A percentile compares a stretch with the other conserved stretches of the same genome.
These are phyloP conservation scores for Nakazawaea ambrosiae DNA, from an alignment of 805 yeast genomes.

Conservation along the genomic window DNA sequence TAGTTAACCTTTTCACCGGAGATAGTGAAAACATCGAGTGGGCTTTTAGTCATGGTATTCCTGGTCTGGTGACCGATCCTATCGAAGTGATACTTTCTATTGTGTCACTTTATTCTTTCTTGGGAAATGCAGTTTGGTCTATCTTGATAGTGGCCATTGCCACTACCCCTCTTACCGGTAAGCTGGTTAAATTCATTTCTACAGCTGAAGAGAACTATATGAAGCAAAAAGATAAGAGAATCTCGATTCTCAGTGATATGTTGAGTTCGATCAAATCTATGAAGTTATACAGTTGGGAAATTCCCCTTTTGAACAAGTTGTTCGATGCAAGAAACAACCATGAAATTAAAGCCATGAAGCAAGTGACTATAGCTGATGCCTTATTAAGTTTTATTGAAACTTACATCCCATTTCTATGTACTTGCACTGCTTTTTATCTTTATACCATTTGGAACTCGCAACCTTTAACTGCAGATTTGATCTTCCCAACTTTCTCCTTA, in stretches of 20 bases:
- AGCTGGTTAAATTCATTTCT: constrained; percentile 37
- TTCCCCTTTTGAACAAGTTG: constrained; percentile 48
- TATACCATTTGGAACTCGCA: constrained; percentile 28
- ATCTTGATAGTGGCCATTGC: constrained; percentile 48
- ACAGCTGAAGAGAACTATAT: constrained; percentile 44
- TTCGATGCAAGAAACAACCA: constrained; percentile 46
- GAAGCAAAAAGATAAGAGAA: constrained; percentile 56
- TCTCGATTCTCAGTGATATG: constrained; percentile 52
- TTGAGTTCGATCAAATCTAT: constrained; percentile 53
- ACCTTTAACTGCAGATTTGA: constrained; percentile 48
- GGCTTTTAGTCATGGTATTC: constrained; percentile 36
- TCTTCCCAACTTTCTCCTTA: constrained; percentile 48
- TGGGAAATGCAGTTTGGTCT: constrained; percentile 55
- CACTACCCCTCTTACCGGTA: constrained; percentile 51
- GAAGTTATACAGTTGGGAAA: constrained; percentile 66
- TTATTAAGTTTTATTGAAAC: constrained; percentile 22
- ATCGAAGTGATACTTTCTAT: constrained; percentile 37
- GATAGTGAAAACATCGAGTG: constrained; percentile 56
- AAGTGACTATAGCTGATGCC: constrained; percentile 32
- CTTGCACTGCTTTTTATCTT: constrained; percentile 39
- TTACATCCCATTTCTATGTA: constrained; percentile 20
- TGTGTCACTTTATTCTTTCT: constrained; percentile 39
- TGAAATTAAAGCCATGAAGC: constrained; percentile 40
- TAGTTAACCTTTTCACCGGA: constrained; percentile 58
- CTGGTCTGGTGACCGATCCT: constrained; percentile 38